Percentiles rank a stretch among this genome's conserved stretches.
Conservation (phyloP, 1,284 basidiomycete species). For the Exobasidium cylindrosporum region DNA sequence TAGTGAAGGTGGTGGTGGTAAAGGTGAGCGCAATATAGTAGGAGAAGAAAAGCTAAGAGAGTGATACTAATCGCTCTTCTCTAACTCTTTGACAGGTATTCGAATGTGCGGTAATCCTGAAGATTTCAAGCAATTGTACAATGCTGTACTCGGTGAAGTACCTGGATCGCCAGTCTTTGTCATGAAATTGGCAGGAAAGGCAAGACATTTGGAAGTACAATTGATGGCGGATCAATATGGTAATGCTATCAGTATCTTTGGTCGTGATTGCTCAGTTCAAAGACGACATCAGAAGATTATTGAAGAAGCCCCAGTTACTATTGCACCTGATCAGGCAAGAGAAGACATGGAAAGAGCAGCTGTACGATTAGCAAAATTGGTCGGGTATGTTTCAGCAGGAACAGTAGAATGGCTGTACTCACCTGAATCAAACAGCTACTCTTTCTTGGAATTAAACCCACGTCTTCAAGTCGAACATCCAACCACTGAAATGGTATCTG, state of each 20-base stretch:
- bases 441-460: constrained; percentile 98
- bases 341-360: constrained; percentile 97
- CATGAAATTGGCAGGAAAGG: constrained; percentile 98
- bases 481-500: constrained; percentile 98
- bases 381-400: constrained; percentile 97
- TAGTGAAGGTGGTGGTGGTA: constrained; percentile 96
- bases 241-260: constrained; percentile 97
- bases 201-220: constrained; percentile 97
- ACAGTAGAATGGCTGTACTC: constrained; percentile 99
- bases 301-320: constrained; percentile 98
- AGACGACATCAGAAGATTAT: constrained; percentile 99
- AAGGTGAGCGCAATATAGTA: constrained; percentile 69
- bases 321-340: constrained; percentile 71
- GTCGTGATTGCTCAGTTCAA: constrained; percentile 98
- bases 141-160: constrained; percentile 92
- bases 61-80: neutral
- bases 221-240: constrained; percentile 98
- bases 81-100: constrained; percentile 26
- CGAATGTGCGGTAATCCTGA: constrained; percentile 60
- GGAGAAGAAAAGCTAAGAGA: neutral
- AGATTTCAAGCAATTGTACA: constrained; percentile 87
- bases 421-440: constrained; percentile 86
- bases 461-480: constrained; percentile 96
- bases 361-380: constrained; percentile 92
- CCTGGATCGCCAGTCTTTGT: constrained; percentile 97